Percentiles rank a stretch among this genome's conserved stretches.
These are phyloP conservation scores for Debaryomyces subglobosus DNA, from an alignment of 1,139 yeast genomes.

Conservation along the genomic window DNA sequence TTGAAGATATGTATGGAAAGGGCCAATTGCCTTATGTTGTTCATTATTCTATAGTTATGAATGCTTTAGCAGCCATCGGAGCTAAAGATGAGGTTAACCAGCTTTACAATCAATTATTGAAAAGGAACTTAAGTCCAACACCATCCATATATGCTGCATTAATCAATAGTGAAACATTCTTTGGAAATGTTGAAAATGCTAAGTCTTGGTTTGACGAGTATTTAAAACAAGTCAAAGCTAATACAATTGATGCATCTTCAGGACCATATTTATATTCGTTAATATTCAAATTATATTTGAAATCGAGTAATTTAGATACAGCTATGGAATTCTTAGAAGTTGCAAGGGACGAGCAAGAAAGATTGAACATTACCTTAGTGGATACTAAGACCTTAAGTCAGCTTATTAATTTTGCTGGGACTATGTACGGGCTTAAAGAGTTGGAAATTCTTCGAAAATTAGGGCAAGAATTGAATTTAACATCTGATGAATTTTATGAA, in stretches of 20 bases:
- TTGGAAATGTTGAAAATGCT: constrained; percentile 51
- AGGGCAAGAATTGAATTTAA: constrained; percentile 22
- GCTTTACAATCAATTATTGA: constrained; percentile 50
- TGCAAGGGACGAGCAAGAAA: constrained; percentile 27
- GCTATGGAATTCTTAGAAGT: constrained; percentile 46
- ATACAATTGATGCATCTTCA: constrained; percentile 33
- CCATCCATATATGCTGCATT: constrained; percentile 51
- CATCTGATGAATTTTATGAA: constrained; percentile 19
- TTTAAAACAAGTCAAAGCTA: constrained; percentile 15
- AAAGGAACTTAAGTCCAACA: constrained; percentile 53
- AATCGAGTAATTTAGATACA: constrained; percentile 35
- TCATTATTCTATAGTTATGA: constrained; percentile 69
- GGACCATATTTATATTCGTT: constrained; percentile 41
- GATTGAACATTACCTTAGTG: constrained; percentile 20
- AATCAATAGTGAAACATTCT: constrained; percentile 47
- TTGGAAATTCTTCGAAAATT: constrained; percentile 24
- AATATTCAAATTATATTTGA: constrained; percentile 43
- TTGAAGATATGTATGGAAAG: constrained; percentile 62
- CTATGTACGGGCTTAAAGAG: constrained; percentile 26
- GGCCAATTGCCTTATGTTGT: constrained; percentile 57
- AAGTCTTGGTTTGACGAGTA: constrained; percentile 23
- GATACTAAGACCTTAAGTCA: constrained; percentile 19
- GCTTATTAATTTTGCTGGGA: constrained; percentile 25
- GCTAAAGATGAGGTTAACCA: constrained; percentile 55
- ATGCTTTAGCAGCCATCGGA: constrained; percentile 62